Evolutionary conservation across 2,329 filamentous ascomycete genomes (phyloP).

Genomic region (Epichloe uncinata): DNA sequence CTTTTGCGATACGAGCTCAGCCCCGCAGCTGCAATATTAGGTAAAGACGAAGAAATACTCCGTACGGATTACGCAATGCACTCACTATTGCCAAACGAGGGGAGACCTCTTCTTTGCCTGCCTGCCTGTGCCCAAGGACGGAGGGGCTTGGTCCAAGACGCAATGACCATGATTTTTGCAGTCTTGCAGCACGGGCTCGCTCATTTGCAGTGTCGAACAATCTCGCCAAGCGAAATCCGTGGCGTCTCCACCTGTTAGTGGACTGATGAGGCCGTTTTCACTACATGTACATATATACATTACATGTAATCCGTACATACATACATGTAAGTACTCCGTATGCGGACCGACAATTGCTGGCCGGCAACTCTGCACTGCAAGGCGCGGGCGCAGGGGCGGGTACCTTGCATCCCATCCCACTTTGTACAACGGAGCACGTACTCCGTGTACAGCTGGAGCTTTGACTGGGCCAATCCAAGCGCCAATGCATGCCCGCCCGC

Average conservation of each 20-base stretch:
- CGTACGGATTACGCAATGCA: too few relatives aligned
- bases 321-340: background rate
- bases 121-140: too few relatives aligned
- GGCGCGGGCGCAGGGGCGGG: background rate
- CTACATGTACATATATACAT: too few relatives aligned
- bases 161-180: too few relatives aligned
- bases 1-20: background rate
- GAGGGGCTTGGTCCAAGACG: too few relatives aligned
- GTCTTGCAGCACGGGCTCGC: too few relatives aligned
- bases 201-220: background rate
- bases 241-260: background rate
- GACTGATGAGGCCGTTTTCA: too few relatives aligned
- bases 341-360: background rate
- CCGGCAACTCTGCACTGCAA: background rate
- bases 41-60: background rate
- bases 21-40: background rate
- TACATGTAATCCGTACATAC: too few relatives aligned
- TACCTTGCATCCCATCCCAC: conserved; percentile 3
- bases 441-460: background rate
- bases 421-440: too few relatives aligned
- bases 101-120: too few relatives aligned
- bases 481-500: background rate
- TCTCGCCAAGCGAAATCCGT: background rate
- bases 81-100: too few relatives aligned
- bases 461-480: background rate